These are phyloP conservation scores for Apophysomyces variabilis DNA, from an alignment of 371 early-diverging fungal genomes.

Conservation along the genomic window DNA sequence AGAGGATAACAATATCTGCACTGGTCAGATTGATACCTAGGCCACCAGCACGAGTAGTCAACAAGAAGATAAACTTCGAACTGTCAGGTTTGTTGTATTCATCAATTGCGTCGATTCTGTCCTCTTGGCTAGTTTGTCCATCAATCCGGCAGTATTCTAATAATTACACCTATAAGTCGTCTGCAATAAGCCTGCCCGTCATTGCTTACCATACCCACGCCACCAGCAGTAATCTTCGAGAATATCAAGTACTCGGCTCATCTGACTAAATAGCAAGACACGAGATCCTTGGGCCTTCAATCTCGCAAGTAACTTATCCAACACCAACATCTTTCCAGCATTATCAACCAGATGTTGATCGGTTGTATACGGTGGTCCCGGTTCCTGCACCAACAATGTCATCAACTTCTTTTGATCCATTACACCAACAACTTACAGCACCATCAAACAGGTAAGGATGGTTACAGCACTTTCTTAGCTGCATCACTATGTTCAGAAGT, in stretches of 20 bases:
- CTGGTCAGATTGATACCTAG: slow-evolving; percentile 99
- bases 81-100: slow-evolving; percentile 93
- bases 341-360: slow-evolving; percentile 97
- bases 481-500: slow-evolving; percentile 99
- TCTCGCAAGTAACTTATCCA: slow-evolving; percentile 90
- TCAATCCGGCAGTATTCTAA: slow-evolving; percentile 97
- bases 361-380: slow-evolving; percentile 95
- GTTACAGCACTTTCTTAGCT: slow-evolving; percentile 99
- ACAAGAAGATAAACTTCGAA: slow-evolving; percentile 94
- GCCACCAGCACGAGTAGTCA: slow-evolving; percentile 99
- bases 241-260: slow-evolving; percentile 99
- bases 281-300: slow-evolving; percentile 93
- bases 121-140: slow-evolving; percentile 95
- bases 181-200: not conserved
- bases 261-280: slow-evolving; percentile 98
- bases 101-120: slow-evolving; percentile 92
- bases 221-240: slow-evolving; percentile 98
- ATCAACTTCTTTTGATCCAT: not conserved
- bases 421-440: slow-evolving; percentile 62
- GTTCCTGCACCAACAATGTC: slow-evolving; percentile 35
- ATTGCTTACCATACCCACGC: slow-evolving; percentile 72
- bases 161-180: not conserved
- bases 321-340: slow-evolving; percentile 90
- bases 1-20: slow-evolving; percentile 98
- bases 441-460: slow-evolving; percentile 99